A percentile compares a stretch with the other conserved stretches of the same genome.
Conservation (phyloP, 2,329 filamentous ascomycete species). For the Scedosporium boydii region DNA sequence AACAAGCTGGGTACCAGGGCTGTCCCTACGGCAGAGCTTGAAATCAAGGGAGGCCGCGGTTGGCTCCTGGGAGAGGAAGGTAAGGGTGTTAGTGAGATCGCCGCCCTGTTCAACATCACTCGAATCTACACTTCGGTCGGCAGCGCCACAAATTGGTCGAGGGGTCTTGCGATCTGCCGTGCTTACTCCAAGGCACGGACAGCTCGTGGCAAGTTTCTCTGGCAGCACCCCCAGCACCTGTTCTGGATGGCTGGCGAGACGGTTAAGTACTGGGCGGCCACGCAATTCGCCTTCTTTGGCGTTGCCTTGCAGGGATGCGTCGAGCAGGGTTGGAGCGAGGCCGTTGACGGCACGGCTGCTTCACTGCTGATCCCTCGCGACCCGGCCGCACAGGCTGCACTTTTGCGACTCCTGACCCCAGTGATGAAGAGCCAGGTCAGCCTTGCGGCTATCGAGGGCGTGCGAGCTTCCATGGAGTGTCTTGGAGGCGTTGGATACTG, state of each 20-base stretch:
- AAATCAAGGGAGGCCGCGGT: too few species aligned
- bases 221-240: constrained; percentile 45
- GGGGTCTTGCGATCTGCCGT: constrained; percentile 13
- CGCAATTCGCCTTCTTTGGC: constrained; percentile 45
- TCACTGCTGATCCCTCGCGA: constrained; percentile 41
- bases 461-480: too few species aligned
- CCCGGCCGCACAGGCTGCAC: too few species aligned
- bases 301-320: constrained; percentile 41
- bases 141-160: constrained; percentile 40
- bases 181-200: constrained; percentile 26
- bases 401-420: too few species aligned
- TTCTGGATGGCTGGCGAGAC: constrained; percentile 46
- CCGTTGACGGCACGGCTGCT: constrained; percentile 38
- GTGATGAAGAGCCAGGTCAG: too few species aligned
- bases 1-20: too few species aligned
- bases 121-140: constrained; percentile 46
- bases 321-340: constrained; percentile 21
- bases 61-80: constrained; percentile 49
- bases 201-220: constrained; percentile 34
- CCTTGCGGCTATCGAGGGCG: too few species aligned
- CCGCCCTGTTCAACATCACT: constrained; percentile 58
- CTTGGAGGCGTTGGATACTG: too few species aligned
- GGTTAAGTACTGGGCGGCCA: constrained; percentile 43
- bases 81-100: constrained; percentile 57
- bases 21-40: too few species aligned